Evolutionary conservation across 164 flowering plant genomes (phyloP).

Genomic region (Cinnamomum micranthum): DNA sequence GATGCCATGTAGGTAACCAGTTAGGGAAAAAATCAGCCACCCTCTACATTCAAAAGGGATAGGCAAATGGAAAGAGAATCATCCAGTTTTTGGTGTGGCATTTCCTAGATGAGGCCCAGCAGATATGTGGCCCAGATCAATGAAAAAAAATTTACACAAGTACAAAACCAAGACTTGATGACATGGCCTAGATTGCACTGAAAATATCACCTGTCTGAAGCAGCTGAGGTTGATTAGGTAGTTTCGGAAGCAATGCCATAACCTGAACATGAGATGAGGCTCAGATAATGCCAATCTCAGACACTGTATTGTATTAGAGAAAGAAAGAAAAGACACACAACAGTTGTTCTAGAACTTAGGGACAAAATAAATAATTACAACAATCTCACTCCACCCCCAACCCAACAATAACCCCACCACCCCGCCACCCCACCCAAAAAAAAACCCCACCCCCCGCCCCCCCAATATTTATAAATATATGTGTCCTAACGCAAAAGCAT

Average conservation of each 20-base stretch:
- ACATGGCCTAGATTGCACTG: not conserved
- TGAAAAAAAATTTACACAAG: not conserved
- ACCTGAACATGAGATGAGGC: constrained; percentile 38
- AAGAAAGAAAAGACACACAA: not conserved
- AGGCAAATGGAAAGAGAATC: not conserved
- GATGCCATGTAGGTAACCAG: not conserved
- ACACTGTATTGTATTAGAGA: not conserved
- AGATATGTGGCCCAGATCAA: not conserved
- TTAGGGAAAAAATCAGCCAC: not conserved
- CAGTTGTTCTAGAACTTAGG: not conserved
- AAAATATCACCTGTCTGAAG: constrained; percentile 75
- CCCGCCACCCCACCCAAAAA: too few species aligned
- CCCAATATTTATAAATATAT: too few species aligned
- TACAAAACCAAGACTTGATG: not conserved
- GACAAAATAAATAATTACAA: too few species aligned
- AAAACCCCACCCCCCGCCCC: too few species aligned
- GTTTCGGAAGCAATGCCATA: constrained; percentile 74
- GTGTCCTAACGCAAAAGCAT: too few species aligned
- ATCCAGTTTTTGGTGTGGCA: not conserved
- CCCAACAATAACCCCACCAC: not conserved
- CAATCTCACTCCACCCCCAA: not conserved
- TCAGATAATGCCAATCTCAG: not conserved
- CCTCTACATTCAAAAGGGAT: not conserved
- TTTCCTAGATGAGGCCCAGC: not conserved
- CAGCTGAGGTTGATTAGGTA: constrained; percentile 80